These are phyloP conservation scores for Phytopythium helicoides DNA, from an alignment of 352 stramenopile species.

Conservation along the genomic window DNA sequence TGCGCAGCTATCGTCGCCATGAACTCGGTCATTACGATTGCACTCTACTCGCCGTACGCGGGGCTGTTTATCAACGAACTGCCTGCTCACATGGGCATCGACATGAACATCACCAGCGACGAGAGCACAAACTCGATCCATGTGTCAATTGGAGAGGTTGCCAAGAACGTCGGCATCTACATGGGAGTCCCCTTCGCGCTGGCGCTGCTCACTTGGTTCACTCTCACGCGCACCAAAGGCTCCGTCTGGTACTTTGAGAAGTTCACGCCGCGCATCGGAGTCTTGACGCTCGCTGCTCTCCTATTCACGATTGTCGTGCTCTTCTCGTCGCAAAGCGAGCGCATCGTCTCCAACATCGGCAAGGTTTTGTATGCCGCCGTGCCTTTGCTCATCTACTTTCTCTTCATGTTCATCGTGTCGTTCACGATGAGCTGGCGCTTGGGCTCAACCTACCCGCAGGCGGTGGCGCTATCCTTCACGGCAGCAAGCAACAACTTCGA, in stretches of 20 bases:
- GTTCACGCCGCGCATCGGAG: slow-evolving; percentile 42
- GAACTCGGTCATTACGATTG: slow-evolving; percentile 65
- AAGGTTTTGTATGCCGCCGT: slow-evolving; percentile 58
- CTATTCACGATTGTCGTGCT: slow-evolving; percentile 67
- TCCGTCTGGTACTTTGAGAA: slow-evolving; percentile 37
- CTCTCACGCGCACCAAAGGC: slow-evolving; percentile 33
- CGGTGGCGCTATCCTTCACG: slow-evolving; percentile 54
- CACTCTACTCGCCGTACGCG: slow-evolving; percentile 56
- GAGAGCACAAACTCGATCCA: slow-evolving; percentile 28
- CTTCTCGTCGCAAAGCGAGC: slow-evolving; percentile 60
- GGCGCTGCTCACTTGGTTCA: slow-evolving; percentile 33
- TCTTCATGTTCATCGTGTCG: slow-evolving; percentile 52
- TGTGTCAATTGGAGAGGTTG: slow-evolving; percentile 39
- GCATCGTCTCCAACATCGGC: slow-evolving; percentile 48
- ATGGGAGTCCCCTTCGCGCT: slow-evolving; percentile 50
- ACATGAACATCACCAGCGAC: slow-evolving; percentile 9
- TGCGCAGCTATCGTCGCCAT: slow-evolving; percentile 64
- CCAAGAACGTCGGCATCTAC: slow-evolving; percentile 59
- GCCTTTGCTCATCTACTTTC: slow-evolving; percentile 57
- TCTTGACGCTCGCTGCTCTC: slow-evolving; percentile 48
- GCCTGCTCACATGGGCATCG: slow-evolving; percentile 31
- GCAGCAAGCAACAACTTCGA: slow-evolving; percentile 80
- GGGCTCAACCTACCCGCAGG: slow-evolving; percentile 38
- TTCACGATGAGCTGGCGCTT: slow-evolving; percentile 32
- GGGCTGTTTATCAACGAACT: slow-evolving; percentile 55